Base-by-base conservation (phyloP, 164 flowering plant genomes). In the Annona cherimola region DNA sequence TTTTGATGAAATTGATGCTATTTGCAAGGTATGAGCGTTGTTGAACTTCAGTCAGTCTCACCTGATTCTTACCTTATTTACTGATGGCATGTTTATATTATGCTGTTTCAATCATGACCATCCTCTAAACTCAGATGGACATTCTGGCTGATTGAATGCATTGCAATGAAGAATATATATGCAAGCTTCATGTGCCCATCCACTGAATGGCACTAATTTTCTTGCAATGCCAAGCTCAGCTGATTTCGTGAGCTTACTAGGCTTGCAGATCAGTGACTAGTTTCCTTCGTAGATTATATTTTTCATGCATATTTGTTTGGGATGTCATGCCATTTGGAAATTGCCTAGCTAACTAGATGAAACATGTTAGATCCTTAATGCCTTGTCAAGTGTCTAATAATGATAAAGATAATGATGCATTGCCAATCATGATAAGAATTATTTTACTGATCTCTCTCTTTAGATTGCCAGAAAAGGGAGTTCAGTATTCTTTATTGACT, bases 1-100 rank as follows among this genome's bases (percentile, higher is more conserved):
- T 42, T 87, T 89, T 82, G 93, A 89, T 84, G 93, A 89, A 80
- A 89, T 89, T 79, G 91, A 89, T 83, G 93, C 93, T 65, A 89
- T 89, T 65, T 87, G 93, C 77, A 87, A 87, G 92, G 92, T 88
- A 76, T 7, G 80, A 44, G 50, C 12, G 3, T 43, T 69, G 3
- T 45, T 40, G 1, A 4, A 71, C 40, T 40, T 43, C 35, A 19
- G 44, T 66, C 2, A 11, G 12, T 9, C 39, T 43, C 54, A 66
- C 42, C 19, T 18, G 5, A 18, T 20, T 26, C 63, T 50, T 50
- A 50, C 11, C 14, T 11, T 50, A 50, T 9, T 9, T 50, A 12
- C 14, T 50, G 57, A 50, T 50, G 12, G 55, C 55, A 7, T 46
- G 7, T 46, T 12, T 6, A 46, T 6, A 46, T 46, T 46, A 12